A percentile compares a stretch with the other conserved stretches of the same genome.
Conservation (phyloP, 805 yeast genomes). For the Teunomyces pallodes region DNA sequence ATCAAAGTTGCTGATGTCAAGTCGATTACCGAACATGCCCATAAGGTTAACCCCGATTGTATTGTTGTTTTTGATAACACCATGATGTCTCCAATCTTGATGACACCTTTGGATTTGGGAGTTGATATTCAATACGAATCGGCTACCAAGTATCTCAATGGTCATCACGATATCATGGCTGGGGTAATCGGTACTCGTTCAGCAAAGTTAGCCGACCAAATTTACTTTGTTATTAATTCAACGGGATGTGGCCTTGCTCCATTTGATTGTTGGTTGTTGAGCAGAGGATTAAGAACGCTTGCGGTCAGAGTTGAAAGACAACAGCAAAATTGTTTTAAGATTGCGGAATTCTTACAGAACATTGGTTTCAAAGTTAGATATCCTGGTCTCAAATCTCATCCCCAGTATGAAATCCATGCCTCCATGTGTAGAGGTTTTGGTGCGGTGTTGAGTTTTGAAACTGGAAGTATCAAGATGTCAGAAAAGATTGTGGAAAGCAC, state of each 20-base stretch:
- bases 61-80: constrained; percentile 89
- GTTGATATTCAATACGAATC: constrained; percentile 92
- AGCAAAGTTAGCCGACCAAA: constrained; percentile 59
- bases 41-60: constrained; percentile 61
- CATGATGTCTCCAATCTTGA: constrained; percentile 90
- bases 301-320: constrained; percentile 81
- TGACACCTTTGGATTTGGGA: constrained; percentile 82
- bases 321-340: constrained; percentile 71
- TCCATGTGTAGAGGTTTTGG: constrained; percentile 83
- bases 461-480: constrained; percentile 66
- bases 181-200: constrained; percentile 78
- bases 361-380: constrained; percentile 77
- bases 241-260: constrained; percentile 92
- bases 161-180: constrained; percentile 97
- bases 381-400: constrained; percentile 81
- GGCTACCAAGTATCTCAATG: constrained; percentile 89
- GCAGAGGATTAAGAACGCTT: constrained; percentile 86
- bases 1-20: constrained; percentile 83
- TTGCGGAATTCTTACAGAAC: constrained; percentile 70
- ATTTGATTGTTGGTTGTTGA: constrained; percentile 85
- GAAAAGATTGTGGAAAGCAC: constrained; percentile 75
- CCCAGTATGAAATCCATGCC: constrained; percentile 76
- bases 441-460: constrained; percentile 85
- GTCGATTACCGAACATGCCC: constrained; percentile 64
- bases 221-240: constrained; percentile 79